Base-by-base conservation (phyloP, 2,329 filamentous ascomycete genomes). In the Sporothrix pallida region DNA sequence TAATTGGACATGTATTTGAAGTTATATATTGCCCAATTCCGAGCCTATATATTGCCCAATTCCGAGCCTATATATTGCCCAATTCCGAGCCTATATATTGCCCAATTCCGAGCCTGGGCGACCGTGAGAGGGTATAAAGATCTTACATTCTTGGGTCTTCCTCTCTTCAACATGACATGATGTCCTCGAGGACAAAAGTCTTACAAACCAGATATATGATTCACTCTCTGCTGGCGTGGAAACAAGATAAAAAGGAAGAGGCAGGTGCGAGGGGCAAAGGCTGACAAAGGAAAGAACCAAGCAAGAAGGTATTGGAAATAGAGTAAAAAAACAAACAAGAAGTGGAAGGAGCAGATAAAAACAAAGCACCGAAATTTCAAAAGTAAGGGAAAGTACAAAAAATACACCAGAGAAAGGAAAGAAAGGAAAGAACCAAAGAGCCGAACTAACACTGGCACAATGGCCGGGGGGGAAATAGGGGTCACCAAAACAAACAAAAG, bases 401-500 rank as follows among this genome's bases (percentile, higher is more conserved):
- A 37, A 31, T 37, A 37, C 31, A 37, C 31, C 31, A 37, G 7
- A 37, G 7, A 37, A 37, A 5, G 7, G 13, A 23, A 26, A 62
- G 8, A n/a, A 17, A n/a, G 26, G 58, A 62, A 42, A 31, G 58
- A 23, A 12, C 52, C 9, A n/a, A 37, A n/a, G 50, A 54, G 52
- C 2, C 5, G 12, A 46, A 48, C 15, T 5, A 37, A 44, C 15
- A 46, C 13, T 23, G 60, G 60, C 46, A 26, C 42, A 48, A 67
- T 26, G 20, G n/a, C 23, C 23, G 20, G 15, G 48, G 48, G 48
- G 42, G 62, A 44, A 46, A 44, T 46, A 13, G 37, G 60, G 37
- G 42, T 15, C 46, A 48, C 8, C 62, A 46, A 67, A 67, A 26
- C n/a, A 67, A 67, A 67, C 42, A 17, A 13, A 17, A n/a, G 46